Base-by-base conservation (phyloP, 78 protist genomes). In the Dictyostelium brefeldianum region DNA sequence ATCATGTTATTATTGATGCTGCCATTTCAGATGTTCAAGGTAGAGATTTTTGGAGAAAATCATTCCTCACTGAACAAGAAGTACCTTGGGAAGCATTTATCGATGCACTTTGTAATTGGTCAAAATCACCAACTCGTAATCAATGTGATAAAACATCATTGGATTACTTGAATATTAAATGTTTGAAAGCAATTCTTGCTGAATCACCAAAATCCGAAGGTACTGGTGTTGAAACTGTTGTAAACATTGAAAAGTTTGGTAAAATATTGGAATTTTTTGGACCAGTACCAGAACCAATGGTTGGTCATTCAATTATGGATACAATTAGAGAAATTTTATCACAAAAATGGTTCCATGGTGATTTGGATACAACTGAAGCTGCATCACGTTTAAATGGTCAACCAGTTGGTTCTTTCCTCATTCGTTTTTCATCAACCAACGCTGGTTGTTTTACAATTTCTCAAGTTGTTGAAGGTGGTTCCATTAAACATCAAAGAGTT, bases 311-410 rank as follows among this genome's bases (percentile, higher is more conserved):
- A 20, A 69, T 93, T n/a, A 80, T 93, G 89, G 91, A 93, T 15
- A 69, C 78, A 22, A 56, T 94, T 11, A 27, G 96, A 43, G 96
- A 94, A 27, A 47, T 94, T 20, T 65, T 94, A 36, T 54, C 78
- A 17, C 79, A 77, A 31, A 91, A 83, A 43, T 93, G 96, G 96
- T 93, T 93, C 96, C 92, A 84, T 65, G 96, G 96, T 46, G 92
- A 93, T 71, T 70, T 78, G 15, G 89, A 81, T 11, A 93, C 96
- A 20, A 70, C 81, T 9, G 96, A 83, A 7, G 89, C 96, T 17
- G 94, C 85, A 4, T 70, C 89, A 10, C 48, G 92, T 46, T 47
- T 93, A 11, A 71, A 78, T 64, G 92, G 96, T 14, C 83, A 93
- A 36, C 96, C 96, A 31, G 79, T 75, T 31, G 96, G 96, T 27